Evolutionary conservation across 2,329 filamentous ascomycete species (phyloP).

Genomic region (Talaromyces sp.): DNA sequence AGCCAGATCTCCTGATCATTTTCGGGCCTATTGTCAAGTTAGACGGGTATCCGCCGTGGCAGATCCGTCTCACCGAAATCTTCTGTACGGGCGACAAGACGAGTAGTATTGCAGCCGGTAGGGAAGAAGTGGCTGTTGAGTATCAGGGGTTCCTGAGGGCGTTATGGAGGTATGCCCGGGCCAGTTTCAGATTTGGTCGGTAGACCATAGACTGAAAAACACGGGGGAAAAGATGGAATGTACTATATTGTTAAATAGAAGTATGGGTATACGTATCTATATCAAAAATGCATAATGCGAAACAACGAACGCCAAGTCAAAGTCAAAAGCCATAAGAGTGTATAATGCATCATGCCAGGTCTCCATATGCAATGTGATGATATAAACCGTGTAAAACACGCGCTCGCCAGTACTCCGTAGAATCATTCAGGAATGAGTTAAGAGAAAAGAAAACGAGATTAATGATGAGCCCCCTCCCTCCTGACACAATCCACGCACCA

Average conservation of each 20-base stretch:
- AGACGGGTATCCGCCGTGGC: constrained; percentile 94
- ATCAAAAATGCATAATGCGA: not conserved
- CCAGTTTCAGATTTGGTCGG: constrained; percentile 80
- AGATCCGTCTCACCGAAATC: constrained; percentile 90
- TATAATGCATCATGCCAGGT: not conserved
- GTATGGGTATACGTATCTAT: not conserved
- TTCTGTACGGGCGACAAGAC: constrained; percentile 58
- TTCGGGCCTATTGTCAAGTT: constrained; percentile 82
- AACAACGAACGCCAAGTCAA: not conserved
- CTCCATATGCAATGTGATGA: not conserved
- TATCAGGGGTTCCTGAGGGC: constrained; percentile 91
- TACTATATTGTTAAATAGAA: not conserved
- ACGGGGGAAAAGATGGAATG: not conserved
- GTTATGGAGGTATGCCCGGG: constrained; percentile 77
- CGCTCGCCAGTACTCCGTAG: not conserved
- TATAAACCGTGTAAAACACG: not conserved
- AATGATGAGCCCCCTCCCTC: constrained; percentile 11
- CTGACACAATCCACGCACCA: constrained; percentile 38
- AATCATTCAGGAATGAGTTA: not conserved
- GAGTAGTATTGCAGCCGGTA: constrained; percentile 35
- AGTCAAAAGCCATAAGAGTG: not conserved
- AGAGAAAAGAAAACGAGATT: not conserved
- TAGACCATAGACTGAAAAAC: constrained; percentile 29
- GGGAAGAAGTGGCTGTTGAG: constrained; percentile 59
- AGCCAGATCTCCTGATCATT: constrained; percentile 84